Evolutionary conservation across 345 rosid genomes (phyloP), one percentile per base, ranked within the genome.

Genomic region (Brassica nigra): DNA sequence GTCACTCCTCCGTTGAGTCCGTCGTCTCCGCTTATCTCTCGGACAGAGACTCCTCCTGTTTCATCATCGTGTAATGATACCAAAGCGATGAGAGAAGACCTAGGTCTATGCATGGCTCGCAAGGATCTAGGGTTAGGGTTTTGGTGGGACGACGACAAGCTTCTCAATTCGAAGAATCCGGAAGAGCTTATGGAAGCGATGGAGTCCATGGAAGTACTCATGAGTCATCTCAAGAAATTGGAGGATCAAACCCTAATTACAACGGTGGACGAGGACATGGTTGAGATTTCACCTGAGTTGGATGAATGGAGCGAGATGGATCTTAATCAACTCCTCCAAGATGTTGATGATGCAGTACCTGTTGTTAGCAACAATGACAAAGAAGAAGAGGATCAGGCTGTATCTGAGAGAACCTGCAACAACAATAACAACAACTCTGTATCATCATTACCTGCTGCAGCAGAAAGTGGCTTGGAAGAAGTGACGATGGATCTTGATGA

Each of bases 41-140:
- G 47, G 62, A 10, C 4, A 68, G 18, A 28, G 30, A 27, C 73
- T n/a, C 7, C 18, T 8, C 68, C 68, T 15, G n/a, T 64, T 16
- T 42, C 49, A 10, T 4, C 37, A 34, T 8, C n/a, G 49, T 11
- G 49, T 42, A n/a, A 0, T 7, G 55, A 72, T 9, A 3, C 2
- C 11, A 73, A 61, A 42, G 39, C 47, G 44, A 62, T 5, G 76
- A 29, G 30, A 37, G 77, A 74, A 0, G 77, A 74, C 31, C n/a
- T 74, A 1, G 70, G 20, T 18, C 0, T 63, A 0, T 74, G 62
- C 0, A 5, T 74, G 33, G 28, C 33, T 10, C 70, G 62, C 1
- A 47, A 11, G 9, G 5, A 62, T 6, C 77, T 74, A 12, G 77
- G 77, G 14, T 12, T 72, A 73, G 68, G 68, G 39, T 8, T 27